These are phyloP conservation scores for Neofusicoccum sp. DNA, from an alignment of 2,329 filamentous ascomycete species.

Conservation along the genomic window DNA sequence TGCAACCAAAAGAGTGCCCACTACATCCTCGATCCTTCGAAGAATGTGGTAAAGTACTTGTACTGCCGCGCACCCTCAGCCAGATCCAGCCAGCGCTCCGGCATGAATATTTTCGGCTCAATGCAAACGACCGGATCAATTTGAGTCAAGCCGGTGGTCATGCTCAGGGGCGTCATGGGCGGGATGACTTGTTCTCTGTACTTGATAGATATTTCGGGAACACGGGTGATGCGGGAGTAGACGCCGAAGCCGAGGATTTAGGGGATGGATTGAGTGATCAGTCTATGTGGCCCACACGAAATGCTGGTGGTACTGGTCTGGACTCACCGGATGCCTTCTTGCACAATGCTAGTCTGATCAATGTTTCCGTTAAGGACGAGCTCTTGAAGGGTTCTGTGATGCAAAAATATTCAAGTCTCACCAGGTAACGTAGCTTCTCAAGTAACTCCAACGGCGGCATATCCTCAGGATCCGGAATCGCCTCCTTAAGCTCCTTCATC, in stretches of 20 bases:
- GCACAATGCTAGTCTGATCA: not conserved
- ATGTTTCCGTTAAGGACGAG: no score
- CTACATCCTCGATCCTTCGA: conserved; percentile 22
- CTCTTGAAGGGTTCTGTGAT: no score
- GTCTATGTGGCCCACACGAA: no score
- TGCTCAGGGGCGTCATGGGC: not conserved
- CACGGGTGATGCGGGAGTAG: not conserved
- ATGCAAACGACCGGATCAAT: not conserved
- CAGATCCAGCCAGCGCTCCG: not conserved
- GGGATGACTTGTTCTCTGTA: not conserved
- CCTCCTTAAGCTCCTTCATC: not conserved
- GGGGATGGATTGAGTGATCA: not conserved
- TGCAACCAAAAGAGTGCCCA: conserved; percentile 1
- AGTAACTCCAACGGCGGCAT: not conserved
- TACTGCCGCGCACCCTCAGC: not conserved
- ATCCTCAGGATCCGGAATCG: not conserved
- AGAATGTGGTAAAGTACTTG: conserved; percentile 21
- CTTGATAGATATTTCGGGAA: not conserved
- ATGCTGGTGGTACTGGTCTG: not conserved
- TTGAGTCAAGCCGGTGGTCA: not conserved
- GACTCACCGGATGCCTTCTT: not conserved
- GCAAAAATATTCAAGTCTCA: no score
- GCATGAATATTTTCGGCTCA: not conserved
- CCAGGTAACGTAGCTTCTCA: not conserved
- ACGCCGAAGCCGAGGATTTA: not conserved